Evolutionary conservation across 2,329 filamentous ascomycete genomes (phyloP), one percentile per base, ranked within the genome.

Genomic region (Cordyceps pruinosa): DNA sequence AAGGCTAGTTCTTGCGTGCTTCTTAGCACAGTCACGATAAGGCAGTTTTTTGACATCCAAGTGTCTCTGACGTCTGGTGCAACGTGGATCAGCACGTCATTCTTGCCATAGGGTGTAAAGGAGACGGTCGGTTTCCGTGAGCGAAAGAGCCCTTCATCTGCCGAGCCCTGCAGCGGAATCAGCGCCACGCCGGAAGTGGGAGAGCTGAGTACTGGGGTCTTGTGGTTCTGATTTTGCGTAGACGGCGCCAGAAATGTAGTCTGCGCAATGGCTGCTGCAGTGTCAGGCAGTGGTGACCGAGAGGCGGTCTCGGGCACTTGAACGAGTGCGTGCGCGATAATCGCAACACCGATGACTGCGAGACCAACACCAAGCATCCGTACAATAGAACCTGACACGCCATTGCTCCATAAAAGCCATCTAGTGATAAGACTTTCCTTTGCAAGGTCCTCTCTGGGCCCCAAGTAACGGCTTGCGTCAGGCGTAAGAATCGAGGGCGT

Each of bases 21-120:
- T 44, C 81, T 77, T 41, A 75, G 77, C 25, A 83, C 79, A 25
- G 79, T 76, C 53, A 86, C 76, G 52, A 75, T 72, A 59, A 86
- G 76, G 32, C 82, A 82, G 32, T 81, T 77, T 63, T 77, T 81
- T 4, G 76, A 72, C 46, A 84, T 72, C 81, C 82, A 85, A 26
- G 71, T 45, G 74, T 75, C 67, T 78, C 84, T 64, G 72, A 78
- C 46, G 66, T 70, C 48, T 37, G 72, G 69, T 2, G 80, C 77
- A 13, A 85, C 77, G 51, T 75, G 77, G 51, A 85, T 74, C 51
- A 84, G 66, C 30, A 85, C 77, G 59, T 81, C 76, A 56, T 77
- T 76, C 55, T 73, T 71, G 57, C 77, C 73, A 49, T 66, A 58
- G 51, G 67, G 49, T 52, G 64, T 62, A 37, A 69, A 66, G 3